Percentiles rank a stretch among this genome's conserved stretches.
Evolutionary conservation across 2,329 filamentous ascomycete species (phyloP).

Genomic region (Sclerotiophoma versabilis): DNA sequence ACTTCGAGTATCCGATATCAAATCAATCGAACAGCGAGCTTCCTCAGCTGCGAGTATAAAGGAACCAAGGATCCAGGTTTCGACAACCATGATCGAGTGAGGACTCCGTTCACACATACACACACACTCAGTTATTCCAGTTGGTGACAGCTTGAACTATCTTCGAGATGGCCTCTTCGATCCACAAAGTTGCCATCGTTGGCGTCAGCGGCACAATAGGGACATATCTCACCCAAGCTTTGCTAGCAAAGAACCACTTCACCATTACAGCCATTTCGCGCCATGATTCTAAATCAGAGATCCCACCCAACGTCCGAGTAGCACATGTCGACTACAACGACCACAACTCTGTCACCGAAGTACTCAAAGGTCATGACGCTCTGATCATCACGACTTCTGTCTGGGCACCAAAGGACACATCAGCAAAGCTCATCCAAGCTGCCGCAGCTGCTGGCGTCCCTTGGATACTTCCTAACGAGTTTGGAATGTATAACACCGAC

Average conservation of each 20-base stretch:
- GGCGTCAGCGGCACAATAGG: slow-evolving; percentile 41
- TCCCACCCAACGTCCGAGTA: slow-evolving; percentile 52
- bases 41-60: too few relatives aligned
- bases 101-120: background rate
- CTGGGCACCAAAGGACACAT: slow-evolving; percentile 34
- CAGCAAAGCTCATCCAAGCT: slow-evolving; percentile 43
- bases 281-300: slow-evolving; percentile 49
- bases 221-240: slow-evolving; percentile 39
- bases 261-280: slow-evolving; percentile 61
- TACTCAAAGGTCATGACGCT: slow-evolving; percentile 47
- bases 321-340: slow-evolving; percentile 59
- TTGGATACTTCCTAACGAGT: slow-evolving; percentile 52
- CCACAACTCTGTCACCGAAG: slow-evolving; percentile 48
- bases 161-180: background rate
- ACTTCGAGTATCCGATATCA: too few relatives aligned
- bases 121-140: background rate
- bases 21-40: too few relatives aligned
- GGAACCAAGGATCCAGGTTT: too few relatives aligned
- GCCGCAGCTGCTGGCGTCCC: slow-evolving; percentile 48
- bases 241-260: slow-evolving; percentile 55
- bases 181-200: slow-evolving; percentile 51
- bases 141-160: background rate
- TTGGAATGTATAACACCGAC: slow-evolving; percentile 41
- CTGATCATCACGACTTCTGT: slow-evolving; percentile 50
- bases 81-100: too few relatives aligned